A percentile compares a stretch with the other conserved stretches of the same genome.
Conservation (phyloP, 257 asterid species). For the Fraxinus cuspidata region DNA sequence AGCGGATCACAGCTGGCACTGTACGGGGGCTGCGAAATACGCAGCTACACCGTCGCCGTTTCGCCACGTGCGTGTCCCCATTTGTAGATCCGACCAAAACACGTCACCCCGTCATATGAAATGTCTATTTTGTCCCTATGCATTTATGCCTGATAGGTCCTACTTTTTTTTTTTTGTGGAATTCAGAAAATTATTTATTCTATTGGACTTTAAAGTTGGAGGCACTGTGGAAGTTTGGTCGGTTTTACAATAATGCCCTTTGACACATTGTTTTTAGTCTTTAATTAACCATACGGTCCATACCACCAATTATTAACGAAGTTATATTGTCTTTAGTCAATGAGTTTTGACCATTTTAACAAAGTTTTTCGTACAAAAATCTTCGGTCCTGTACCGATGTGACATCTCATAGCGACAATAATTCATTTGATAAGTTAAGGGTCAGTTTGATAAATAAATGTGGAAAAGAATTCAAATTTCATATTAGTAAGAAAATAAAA, state of each 20-base stretch:
- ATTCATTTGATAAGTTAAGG: no score
- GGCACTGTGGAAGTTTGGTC: not conserved
- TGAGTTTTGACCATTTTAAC: no score
- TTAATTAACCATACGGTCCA: no score
- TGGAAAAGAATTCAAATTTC: no score
- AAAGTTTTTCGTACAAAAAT: no score
- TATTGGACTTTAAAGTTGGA: slow-evolving; percentile 7
- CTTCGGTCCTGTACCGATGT: no score
- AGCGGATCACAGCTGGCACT: slow-evolving; percentile 64
- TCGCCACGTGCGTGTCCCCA: slow-evolving; percentile 25
- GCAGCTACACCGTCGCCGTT: slow-evolving; percentile 56
- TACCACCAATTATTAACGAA: no score
- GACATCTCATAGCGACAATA: no score
- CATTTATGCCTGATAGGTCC: slow-evolving; percentile 14
- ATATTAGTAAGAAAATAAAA: no score
- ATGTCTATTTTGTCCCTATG: slow-evolving; percentile 34
- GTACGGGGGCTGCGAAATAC: slow-evolving; percentile 39
- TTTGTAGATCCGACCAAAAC: not conserved
- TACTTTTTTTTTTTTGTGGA: not conserved
- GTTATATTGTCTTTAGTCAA: no score
- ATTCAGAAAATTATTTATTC: not conserved
- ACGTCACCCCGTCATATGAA: slow-evolving; percentile 14
- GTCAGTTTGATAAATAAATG: no score
- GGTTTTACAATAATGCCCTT: slow-evolving; percentile 18
- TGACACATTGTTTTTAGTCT: no score